Evolutionary conservation across 164 flowering plant genomes (phyloP).

Genomic region (Cinnamomum chago): DNA sequence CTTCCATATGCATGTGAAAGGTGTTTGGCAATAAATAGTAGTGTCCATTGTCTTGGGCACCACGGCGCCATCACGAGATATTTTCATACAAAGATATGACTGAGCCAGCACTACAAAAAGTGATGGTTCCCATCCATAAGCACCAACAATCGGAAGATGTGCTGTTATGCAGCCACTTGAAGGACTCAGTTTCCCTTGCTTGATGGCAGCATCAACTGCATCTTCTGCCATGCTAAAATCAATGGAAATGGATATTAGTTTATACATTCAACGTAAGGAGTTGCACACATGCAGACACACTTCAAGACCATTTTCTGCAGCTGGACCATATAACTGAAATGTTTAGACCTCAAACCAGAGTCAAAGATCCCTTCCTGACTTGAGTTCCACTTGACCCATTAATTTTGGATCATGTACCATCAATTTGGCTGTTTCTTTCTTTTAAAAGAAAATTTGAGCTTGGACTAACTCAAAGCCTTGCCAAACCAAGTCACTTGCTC

Average conservation of each 20-base stretch:
- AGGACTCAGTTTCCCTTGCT: slow-evolving; percentile 77
- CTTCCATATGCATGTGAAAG: slow-evolving; percentile 92
- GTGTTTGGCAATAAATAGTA: slow-evolving; percentile 88
- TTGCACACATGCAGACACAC: no score
- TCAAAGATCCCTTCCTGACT: not conserved
- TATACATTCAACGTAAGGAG: no score
- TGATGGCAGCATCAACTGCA: slow-evolving; percentile 87
- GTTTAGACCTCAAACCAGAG: not conserved
- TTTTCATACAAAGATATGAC: slow-evolving; percentile 85
- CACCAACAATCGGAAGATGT: slow-evolving; percentile 63
- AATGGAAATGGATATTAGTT: not conserved
- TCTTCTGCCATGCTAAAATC: slow-evolving; percentile 97
- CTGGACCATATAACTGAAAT: no score
- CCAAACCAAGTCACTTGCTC: no score
- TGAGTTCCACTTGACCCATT: not conserved
- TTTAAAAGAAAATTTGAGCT: no score
- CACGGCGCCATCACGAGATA: slow-evolving; percentile 60
- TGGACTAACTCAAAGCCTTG: no score
- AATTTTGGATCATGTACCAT: no score
- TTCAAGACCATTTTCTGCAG: no score
- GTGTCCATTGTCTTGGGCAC: slow-evolving; percentile 97
- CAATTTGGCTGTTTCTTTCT: no score
- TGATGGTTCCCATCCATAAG: slow-evolving; percentile 90
- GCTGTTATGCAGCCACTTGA: slow-evolving; percentile 53
- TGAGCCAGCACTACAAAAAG: slow-evolving; percentile 84